Base-by-base conservation (phyloP, 768 basidiomycete species). In the Podaxis sp. region DNA sequence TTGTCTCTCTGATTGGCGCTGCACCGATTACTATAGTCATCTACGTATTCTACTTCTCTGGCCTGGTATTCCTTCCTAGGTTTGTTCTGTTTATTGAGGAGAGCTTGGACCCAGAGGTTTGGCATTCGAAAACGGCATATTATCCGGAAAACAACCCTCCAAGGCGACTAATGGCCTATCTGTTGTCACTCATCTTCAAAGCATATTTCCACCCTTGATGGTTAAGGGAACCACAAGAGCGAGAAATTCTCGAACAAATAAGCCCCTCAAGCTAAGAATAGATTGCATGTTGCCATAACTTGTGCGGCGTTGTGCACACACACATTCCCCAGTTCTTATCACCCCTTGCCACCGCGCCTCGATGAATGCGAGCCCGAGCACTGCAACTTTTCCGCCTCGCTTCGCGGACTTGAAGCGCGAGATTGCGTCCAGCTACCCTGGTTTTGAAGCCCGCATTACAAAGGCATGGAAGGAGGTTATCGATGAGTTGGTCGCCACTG, bases 391-490 rank as follows among this genome's bases (percentile, higher is more conserved):
- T 36, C 82, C 82, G n/a, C 68, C 79, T 40, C 85, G 80, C 46
- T 87, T 87, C 64, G 68, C 72, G 4, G 80, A 86, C 47, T 61
- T 88, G 63, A 89, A 90, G 71, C 74, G 74, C 50, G 74, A 83
- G 62, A 83, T 90, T 50, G 83, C 81, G 0, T 70, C 69, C 0
- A 73, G 74, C 2, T 81, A 82, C 63, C 80, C 84, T 13, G 75
- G 82, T 64, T 86, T 83, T 62, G 73, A 81, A 70, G 70, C 74
- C 60, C 76, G 72, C 21, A 78, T 79, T 21, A 84, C 79, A 2
- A 68, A 73, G 23, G 79, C 87, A 1, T 89, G 87, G 89, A 72
- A 66, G 16, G 84, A 86, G 61, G 73, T 90, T 48, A 71, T 88
- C 7, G 66, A 65, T 0, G 80, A 86, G 66, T 74, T 90, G 16